Evolutionary conservation across 306 rosid genomes (phyloP), one percentile per base, ranked within the genome.

Genomic region (Cucurbita pepo): DNA sequence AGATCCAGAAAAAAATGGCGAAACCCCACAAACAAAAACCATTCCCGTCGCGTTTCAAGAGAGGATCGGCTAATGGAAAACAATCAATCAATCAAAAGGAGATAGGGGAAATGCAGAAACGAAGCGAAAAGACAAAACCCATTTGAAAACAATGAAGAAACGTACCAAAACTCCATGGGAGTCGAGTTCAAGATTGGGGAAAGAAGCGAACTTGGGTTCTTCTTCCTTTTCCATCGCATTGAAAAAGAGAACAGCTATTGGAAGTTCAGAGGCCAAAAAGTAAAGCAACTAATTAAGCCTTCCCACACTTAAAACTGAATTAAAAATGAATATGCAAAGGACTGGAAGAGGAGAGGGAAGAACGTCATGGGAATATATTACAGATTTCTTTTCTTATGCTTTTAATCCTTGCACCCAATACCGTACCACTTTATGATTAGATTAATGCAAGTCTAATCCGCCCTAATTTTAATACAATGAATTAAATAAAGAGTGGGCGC

Each of bases 191-290:
- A 41, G 74, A 50, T 45, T 50, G 15, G 45, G 19, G 55, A 41
- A 6, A 12, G 44, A 69, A 50, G 45, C 13, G 15, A 30, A 18
- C 30, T 50, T 30, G 59, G 12, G 43, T 40, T 63, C 36, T 25
- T 70, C 74, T 52, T 70, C 54, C 59, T 51, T 70, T 70, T 70
- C 74, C 74, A 70, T 70, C 5, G 60, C 74, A 70, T 70, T 34
- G 45, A 18, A 50, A 25, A 52, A 9, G 74, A 70, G 13, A 47
- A 70, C 73, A 48, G 43, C 21, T 30, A 47, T 3, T 48, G 51
- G 57, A 30, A 69, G 51, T 13, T 43, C 19, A 64, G 55, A 65
- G 44, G 21, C 72, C 10, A 6, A 65, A 44, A 65, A 25, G 25
- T 25, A 41, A 63, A 41, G 51, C 70, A 63, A 63, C 16, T 41